These are phyloP conservation scores for Colletotrichum lindemuthianum DNA, from an alignment of 2,329 filamentous ascomycete genomes.

Conservation along the genomic window DNA sequence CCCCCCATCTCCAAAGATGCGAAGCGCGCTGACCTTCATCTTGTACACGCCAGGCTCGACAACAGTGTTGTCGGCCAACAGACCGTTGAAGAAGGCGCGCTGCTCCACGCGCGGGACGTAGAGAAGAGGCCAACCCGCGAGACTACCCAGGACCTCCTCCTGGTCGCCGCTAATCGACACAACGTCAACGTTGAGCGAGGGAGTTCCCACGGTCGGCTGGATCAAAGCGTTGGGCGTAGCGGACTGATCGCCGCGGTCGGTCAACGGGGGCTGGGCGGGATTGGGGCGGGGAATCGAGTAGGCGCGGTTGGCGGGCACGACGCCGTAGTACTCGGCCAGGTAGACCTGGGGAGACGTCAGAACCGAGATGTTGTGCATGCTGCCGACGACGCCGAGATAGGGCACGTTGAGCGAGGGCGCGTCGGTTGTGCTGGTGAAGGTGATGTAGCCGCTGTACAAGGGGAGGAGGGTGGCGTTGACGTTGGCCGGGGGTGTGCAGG, in stretches of 20 bases:
- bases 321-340: constrained; percentile 38
- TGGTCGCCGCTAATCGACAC: constrained; percentile 48
- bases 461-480: constrained; percentile 49
- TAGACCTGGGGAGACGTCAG: constrained; percentile 45
- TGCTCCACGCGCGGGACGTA: neutral
- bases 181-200: constrained; percentile 54
- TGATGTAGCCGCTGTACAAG: constrained; percentile 54
- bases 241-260: constrained; percentile 39
- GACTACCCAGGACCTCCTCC: constrained; percentile 37
- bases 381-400: constrained; percentile 52
- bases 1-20: constrained; percentile 58
- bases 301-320: constrained; percentile 44
- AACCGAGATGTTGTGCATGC: constrained; percentile 45
- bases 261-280: constrained; percentile 39
- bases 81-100: constrained; percentile 54
- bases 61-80: constrained; percentile 56
- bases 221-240: constrained; percentile 51
- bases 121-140: constrained; percentile 28
- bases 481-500: constrained; percentile 51
- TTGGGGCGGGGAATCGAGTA: constrained; percentile 55
- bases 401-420: constrained; percentile 49
- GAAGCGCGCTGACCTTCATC: constrained; percentile 59
- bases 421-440: constrained; percentile 51
- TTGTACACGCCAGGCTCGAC: constrained; percentile 61
- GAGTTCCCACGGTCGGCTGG: constrained; percentile 56